A percentile compares a stretch with the other conserved stretches of the same genome.
Conservation (phyloP, 345 rosid genomes). For the Syzygium aqueum region DNA sequence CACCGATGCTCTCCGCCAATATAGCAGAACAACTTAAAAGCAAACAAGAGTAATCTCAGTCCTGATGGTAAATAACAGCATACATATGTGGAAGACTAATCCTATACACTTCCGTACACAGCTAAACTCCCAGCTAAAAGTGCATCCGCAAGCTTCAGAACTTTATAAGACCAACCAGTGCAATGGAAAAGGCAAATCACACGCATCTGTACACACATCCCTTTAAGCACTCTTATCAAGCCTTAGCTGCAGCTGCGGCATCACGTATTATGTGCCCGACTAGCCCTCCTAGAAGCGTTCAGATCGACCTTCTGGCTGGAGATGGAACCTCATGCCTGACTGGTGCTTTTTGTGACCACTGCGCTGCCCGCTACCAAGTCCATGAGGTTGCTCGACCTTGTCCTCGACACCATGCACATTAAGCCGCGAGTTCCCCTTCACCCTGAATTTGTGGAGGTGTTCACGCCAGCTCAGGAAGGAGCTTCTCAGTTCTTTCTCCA, state of each 20-base stretch:
- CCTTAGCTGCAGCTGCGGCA: slow-evolving; percentile 22
- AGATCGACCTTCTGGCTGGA: slow-evolving; percentile 38
- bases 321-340: slow-evolving; percentile 38
- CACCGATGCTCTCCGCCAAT: not conserved
- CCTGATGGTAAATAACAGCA: not conserved
- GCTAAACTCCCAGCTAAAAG: not conserved
- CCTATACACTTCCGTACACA: not conserved
- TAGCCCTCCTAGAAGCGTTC: slow-evolving; percentile 36
- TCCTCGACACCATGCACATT: slow-evolving; percentile 43
- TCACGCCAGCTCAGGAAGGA: slow-evolving; percentile 39
- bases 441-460: slow-evolving; percentile 30
- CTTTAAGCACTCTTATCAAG: slow-evolving; percentile 7
- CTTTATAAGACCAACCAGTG: not conserved
- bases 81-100: not conserved
- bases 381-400: slow-evolving; percentile 45
- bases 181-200: not conserved
- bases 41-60: not conserved
- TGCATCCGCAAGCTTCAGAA: not conserved
- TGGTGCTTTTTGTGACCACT: slow-evolving; percentile 29
- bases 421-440: slow-evolving; percentile 40
- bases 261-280: slow-evolving; percentile 23
- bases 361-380: slow-evolving; percentile 37
- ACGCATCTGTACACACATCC: not conserved
- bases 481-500: slow-evolving; percentile 40
- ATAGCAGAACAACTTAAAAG: not conserved